A percentile compares a stretch with the other conserved stretches of the same genome.
Conservation (phyloP, 192 early-diverging fungal genomes). For the Coemansia sp. region DNA sequence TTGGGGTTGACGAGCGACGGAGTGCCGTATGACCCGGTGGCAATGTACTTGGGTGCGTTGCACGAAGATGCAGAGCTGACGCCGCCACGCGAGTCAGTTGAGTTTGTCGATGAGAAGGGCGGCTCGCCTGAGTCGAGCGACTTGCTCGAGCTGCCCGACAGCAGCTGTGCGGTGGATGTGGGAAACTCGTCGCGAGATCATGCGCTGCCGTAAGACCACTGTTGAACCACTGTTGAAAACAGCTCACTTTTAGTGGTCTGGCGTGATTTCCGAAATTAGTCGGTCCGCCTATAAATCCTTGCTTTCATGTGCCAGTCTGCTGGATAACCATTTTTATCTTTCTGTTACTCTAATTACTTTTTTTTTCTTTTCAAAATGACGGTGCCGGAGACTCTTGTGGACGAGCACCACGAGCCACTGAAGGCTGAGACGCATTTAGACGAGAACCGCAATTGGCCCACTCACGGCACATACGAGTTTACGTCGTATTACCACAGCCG, state of each 20-base stretch:
- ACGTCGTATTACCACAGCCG: conserved; percentile 24
- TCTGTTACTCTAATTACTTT: neutral
- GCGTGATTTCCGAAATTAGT: too few relatives aligned
- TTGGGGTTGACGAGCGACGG: conserved; percentile 43
- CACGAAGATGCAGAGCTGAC: conserved; percentile 14
- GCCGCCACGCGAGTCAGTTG: neutral
- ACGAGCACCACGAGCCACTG: too few relatives aligned
- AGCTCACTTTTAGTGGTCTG: too few relatives aligned
- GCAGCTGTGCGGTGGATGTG: neutral
- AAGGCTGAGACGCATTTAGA: conserved; percentile 9
- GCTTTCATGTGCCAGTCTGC: conserved; percentile 1
- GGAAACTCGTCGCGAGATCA: neutral
- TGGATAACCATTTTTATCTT: neutral
- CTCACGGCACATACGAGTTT: conserved; percentile 40
- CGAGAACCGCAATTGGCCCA: conserved; percentile 47
- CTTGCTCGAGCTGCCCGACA: neutral
- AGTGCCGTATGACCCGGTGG: conserved; percentile 48
- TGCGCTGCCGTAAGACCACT: neutral
- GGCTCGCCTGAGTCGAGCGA: conserved; percentile 7
- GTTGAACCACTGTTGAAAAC: too few relatives aligned
- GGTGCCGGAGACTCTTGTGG: conserved; percentile 1
- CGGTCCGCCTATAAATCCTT: neutral
- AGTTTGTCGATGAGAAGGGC: conserved; percentile 15
- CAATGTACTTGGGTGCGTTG: conserved; percentile 31
- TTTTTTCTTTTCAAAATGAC: conserved; percentile 22